Percentiles rank a stretch among this genome's conserved stretches.
phyloP scores from a whole-genome alignment of 176 grass and related monocot species.

The Ensete glaucum region DNA sequence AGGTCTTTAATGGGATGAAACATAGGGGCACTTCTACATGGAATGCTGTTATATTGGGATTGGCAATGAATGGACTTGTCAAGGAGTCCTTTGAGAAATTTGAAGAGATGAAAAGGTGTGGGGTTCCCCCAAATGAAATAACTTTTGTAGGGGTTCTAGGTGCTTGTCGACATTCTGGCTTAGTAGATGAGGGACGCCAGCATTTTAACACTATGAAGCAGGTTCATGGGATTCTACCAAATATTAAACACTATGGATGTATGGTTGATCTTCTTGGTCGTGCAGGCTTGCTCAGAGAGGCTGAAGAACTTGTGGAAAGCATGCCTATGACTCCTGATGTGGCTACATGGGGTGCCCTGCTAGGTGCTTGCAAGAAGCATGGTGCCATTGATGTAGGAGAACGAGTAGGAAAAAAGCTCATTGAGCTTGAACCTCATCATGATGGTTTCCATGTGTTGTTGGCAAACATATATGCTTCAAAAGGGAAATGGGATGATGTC shows the following conservation, averaged over 20 bases:
- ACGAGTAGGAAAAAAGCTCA: slow-evolving; percentile 58
- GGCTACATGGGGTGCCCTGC: slow-evolving; percentile 78
- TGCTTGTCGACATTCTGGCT: slow-evolving; percentile 71
- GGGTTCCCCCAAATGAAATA: slow-evolving; percentile 59
- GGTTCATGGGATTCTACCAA: slow-evolving; percentile 57
- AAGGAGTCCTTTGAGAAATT: slow-evolving; percentile 59
- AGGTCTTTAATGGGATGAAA: slow-evolving; percentile 56
- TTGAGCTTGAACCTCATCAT: slow-evolving; percentile 59
- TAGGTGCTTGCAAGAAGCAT: slow-evolving; percentile 80
- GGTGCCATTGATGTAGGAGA: slow-evolving; percentile 60
- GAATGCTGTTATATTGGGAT: slow-evolving; percentile 70
- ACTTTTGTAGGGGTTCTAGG: slow-evolving; percentile 76
- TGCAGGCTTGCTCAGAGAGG: slow-evolving; percentile 58
- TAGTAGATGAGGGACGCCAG: slow-evolving; percentile 58
- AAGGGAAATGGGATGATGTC: slow-evolving; percentile 65
- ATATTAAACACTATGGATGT: slow-evolving; percentile 78
- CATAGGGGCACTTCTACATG: slow-evolving; percentile 59
- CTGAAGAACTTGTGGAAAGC: slow-evolving; percentile 58
- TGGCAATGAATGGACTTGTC: slow-evolving; percentile 68
- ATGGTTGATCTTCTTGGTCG: slow-evolving; percentile 92
- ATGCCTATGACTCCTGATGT: slow-evolving; percentile 78
- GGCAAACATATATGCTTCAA: slow-evolving; percentile 79
- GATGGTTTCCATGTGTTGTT: slow-evolving; percentile 80
- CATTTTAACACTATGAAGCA: slow-evolving; percentile 71
- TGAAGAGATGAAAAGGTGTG: slow-evolving; percentile 53